Evolutionary conservation across 148 eudicot genomes (phyloP).

Genomic region (Suaeda aralocaspica): DNA sequence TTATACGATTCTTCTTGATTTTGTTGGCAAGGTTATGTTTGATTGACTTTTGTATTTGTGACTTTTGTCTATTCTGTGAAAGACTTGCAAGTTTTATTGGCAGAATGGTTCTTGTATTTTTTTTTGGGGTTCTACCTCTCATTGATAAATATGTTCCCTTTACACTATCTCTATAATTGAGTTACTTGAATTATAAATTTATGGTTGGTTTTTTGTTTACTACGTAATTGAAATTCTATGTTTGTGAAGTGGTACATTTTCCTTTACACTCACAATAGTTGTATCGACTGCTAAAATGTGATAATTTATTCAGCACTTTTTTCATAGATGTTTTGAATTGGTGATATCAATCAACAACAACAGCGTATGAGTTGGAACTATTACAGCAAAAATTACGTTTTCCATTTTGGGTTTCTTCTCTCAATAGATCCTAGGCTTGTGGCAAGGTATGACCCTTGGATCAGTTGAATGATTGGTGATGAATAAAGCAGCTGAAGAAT

Average conservation of each 20-base stretch:
- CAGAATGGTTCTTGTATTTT: no score
- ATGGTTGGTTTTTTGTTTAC: no score
- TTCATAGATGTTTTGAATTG: not conserved
- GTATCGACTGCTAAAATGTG: slow-evolving; percentile 6
- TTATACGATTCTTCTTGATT: not conserved
- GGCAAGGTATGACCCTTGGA: slow-evolving; percentile 1
- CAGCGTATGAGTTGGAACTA: not conserved
- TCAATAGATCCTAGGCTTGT: not conserved
- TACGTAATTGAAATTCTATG: not conserved
- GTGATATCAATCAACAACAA: not conserved
- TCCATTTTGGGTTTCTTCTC: slow-evolving; percentile 1
- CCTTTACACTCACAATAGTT: not conserved
- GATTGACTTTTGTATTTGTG: no score
- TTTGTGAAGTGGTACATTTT: not conserved
- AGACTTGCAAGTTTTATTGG: no score
- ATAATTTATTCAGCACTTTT: not conserved
- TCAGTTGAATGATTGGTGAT: not conserved
- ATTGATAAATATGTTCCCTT: no score
- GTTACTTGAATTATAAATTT: no score
- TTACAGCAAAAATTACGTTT: not conserved
- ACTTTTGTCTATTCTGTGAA: no score
- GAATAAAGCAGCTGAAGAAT: slow-evolving; percentile 6
- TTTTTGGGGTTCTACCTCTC: no score
- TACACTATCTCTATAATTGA: no score
- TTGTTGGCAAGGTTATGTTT: not conserved